Conservation (phyloP, 2,329 filamentous ascomycete genomes). For the Xylaria multiplex region DNA sequence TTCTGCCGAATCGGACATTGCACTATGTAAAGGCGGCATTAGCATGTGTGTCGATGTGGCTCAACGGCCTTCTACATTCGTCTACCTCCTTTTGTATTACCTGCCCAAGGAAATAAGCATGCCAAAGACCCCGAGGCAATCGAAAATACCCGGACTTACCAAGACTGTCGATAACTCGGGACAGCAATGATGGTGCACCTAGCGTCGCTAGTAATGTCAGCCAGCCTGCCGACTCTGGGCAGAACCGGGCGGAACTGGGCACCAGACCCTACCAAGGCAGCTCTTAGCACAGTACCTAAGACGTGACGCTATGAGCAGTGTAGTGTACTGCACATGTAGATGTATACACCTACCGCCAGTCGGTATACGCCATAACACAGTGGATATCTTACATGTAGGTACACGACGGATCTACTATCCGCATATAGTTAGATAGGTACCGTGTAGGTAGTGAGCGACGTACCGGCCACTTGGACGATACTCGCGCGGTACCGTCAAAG, state of each 20-base stretch:
- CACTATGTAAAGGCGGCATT: no score
- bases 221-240: no score
- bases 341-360: no score
- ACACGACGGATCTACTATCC: not conserved
- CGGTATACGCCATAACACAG: no score
- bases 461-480: slow-evolving; percentile 3
- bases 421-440: no score
- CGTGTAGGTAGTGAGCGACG: not conserved
- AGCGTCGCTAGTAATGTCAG: no score
- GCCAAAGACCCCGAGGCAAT: slow-evolving; percentile 5
- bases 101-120: slow-evolving; percentile 5
- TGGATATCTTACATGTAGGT: not conserved
- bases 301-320: no score
- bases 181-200: not conserved
- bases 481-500: slow-evolving; percentile 1
- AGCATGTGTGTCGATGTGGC: not conserved
- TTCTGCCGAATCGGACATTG: slow-evolving; percentile 12
- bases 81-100: no score
- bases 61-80: slow-evolving; percentile 18
- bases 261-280: no score
- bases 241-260: no score
- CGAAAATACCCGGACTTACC: slow-evolving; percentile 16
- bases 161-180: not conserved
- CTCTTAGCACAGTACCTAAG: no score
- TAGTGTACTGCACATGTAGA: no score